Base-by-base conservation (phyloP, 1,284 basidiomycete genomes). In the Meira miltonrushii region DNA sequence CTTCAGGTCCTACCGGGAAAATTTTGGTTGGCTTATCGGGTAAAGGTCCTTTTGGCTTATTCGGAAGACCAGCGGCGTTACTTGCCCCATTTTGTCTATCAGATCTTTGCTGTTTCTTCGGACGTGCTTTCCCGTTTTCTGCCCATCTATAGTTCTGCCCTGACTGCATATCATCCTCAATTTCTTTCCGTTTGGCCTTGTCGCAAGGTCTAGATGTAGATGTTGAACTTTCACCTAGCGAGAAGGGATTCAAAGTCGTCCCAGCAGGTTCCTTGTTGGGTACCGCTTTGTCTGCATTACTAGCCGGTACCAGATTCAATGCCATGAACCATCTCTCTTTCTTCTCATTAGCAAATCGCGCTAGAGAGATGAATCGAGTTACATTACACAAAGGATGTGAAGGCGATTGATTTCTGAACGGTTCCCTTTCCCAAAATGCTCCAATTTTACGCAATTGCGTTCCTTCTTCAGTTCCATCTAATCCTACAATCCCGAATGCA, bases 301-400 rank as follows among this genome's bases (percentile, higher is more conserved):
- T 23, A 25, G 64, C 62, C 0, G 69, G 64, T 13, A 62, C 63
- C 2, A 74, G 53, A 21, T 70, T 67, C 19, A 77, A 54, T 13
- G 75, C 75, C 49, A 74, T 52, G 47, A 78, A 78, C 75, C 75
- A 78, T 15, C 71, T 57, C 28, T 38, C 56, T 57, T 74, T 77
- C n/a, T 61, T 56, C 9, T 58, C 54, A 46, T 78, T 78, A 2
- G 61, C 69, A 25, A 75, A 69, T 17, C 49, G 46, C 4, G 75
- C 75, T 1, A 78, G 55, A 10, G 61, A 65, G 19, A 75, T 61
- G 37, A 78, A 78, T 0, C 75, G 53, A 7, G 75, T 77, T 13
- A 43, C 17, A 39, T 11, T 13, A 50, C 44, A 25, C 11, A 23
- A 47, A 15, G 49, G 28, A 49, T 58, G 37, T 13, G 12, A 21